Evolutionary conservation across 1,284 basidiomycete species (phyloP), one percentile per base, ranked within the genome.

Genomic region (Neotropicomus parvogracilis): DNA sequence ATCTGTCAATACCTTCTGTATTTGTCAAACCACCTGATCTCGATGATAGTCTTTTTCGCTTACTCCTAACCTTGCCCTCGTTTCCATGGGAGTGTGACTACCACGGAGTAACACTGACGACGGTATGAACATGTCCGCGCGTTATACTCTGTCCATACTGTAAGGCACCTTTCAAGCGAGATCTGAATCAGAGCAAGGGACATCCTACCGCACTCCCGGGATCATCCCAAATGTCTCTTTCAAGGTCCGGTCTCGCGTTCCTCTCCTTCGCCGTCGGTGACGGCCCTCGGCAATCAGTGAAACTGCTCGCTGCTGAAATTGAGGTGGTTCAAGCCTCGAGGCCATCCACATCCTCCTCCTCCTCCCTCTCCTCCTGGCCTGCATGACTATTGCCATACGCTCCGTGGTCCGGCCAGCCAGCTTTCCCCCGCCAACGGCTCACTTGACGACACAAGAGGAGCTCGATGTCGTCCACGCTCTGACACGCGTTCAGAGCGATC

Each of bases 351-450:
- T 52, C 44, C 20, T 10, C 14, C 14, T 35, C 40, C 13, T 31
- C 46, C 27, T 14, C 26, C 3, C 17, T n/a, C 24, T 39, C 40
- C n/a, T 44, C 50, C n/a, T 59, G 46, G 14, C 14, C 28, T 32
- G 19, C 41, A 7, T 37, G 5, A 10, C 34, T 45, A 13, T 17
- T 6, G 8, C 32, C n/a, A n/a, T n/a, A 21, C 27, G 19, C 27
- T 48, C 39, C 48, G 27, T 46, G 37, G 44, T 35, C 40, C 17
- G 31, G 19, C 9, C 27, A 21, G 19, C 49, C 26, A 10, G 63
- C 57, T 48, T 64, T 65, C 16, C 78, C 78, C 49, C 79, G 72
- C 80, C 80, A 82, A 46, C 70, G 66, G 48, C 73, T 71, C 31
- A 80, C 74, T 57, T 70, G 75, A 21, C 59, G 53, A n/a, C 62